phyloP scores from a whole-genome alignment of 2,329 filamentous ascomycete species.

The Nigrospora sphaerica region DNA sequence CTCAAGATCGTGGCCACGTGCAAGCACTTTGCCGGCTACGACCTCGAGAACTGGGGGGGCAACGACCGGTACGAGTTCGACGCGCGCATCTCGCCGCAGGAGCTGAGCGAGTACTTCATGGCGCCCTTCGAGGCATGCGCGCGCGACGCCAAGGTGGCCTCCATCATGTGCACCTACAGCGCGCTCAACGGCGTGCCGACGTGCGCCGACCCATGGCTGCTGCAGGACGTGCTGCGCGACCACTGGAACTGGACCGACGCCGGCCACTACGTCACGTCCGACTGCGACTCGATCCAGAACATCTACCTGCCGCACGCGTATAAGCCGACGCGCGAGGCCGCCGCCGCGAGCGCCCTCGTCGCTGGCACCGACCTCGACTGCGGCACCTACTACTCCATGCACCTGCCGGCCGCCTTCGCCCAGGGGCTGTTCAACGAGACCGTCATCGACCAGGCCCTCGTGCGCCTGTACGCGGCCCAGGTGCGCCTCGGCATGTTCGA shows the following conservation, averaged over 20 bases:
- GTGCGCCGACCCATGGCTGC: slow-evolving; percentile 55
- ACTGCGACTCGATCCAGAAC: slow-evolving; percentile 58
- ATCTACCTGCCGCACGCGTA: slow-evolving; percentile 38
- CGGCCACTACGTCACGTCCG: slow-evolving; percentile 55
- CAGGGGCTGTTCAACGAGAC: slow-evolving; percentile 19
- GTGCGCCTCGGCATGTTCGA: slow-evolving; percentile 24
- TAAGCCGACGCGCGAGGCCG: slow-evolving; percentile 19
- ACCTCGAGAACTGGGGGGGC: slow-evolving; percentile 39
- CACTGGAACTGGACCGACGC: slow-evolving; percentile 57
- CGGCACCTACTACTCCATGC: slow-evolving; percentile 18
- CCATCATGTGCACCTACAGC: slow-evolving; percentile 58
- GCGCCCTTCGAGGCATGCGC: slow-evolving; percentile 58
- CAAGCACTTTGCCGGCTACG: slow-evolving; percentile 53
- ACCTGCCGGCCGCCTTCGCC: slow-evolving; percentile 19
- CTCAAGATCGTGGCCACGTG: slow-evolving; percentile 44
- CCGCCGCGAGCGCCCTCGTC: slow-evolving; percentile 23
- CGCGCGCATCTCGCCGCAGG: slow-evolving; percentile 48
- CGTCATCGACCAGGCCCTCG: slow-evolving; percentile 17
- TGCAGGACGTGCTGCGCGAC: slow-evolving; percentile 56
- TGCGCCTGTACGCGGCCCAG: slow-evolving; percentile 20
- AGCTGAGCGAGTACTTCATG: slow-evolving; percentile 61
- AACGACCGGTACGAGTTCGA: slow-evolving; percentile 45
- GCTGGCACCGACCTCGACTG: slow-evolving; percentile 28
- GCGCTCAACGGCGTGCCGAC: slow-evolving; percentile 58
- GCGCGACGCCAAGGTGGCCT: slow-evolving; percentile 44